Evolutionary conservation across 768 basidiomycete species (phyloP).

Genomic region (Boletus reticulatus): DNA sequence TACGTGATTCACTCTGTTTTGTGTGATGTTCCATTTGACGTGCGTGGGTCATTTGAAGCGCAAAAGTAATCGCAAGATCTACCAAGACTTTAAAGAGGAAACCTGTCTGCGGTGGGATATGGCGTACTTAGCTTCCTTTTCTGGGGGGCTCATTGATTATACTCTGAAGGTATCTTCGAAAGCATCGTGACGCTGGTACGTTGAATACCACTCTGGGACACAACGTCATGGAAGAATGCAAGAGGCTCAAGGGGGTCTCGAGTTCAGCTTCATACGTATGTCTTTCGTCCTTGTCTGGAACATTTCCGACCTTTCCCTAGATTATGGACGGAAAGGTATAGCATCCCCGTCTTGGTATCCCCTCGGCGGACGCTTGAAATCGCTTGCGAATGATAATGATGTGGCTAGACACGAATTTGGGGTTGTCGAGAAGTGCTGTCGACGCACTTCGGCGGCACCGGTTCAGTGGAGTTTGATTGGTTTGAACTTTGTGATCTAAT

Average conservation of each 20-base stretch:
- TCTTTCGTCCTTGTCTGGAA: background rate
- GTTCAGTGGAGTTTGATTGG: too few species aligned
- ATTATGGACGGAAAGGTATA: constrained; percentile 24
- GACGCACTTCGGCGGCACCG: too few species aligned
- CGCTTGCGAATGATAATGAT: too few species aligned
- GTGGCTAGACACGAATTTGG: too few species aligned
- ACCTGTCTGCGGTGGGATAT: constrained; percentile 55
- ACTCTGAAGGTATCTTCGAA: constrained; percentile 56
- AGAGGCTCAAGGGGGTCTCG: constrained; percentile 53
- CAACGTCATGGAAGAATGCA: constrained; percentile 63
- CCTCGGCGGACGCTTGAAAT: background rate
- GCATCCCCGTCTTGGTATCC: background rate
- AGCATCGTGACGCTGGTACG: constrained; percentile 49
- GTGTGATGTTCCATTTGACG: background rate
- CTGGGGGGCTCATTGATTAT: background rate
- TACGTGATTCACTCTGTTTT: constrained; percentile 23
- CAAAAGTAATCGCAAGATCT: constrained; percentile 72
- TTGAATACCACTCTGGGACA: constrained; percentile 49
- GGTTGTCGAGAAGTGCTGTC: too few species aligned
- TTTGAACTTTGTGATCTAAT: too few species aligned
- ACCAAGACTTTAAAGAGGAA: constrained; percentile 78
- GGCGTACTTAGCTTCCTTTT: background rate
- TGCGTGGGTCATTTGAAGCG: constrained; percentile 41
- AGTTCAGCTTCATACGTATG: constrained; percentile 30
- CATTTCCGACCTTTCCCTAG: constrained; percentile 1